Percentiles rank a stretch among this genome's conserved stretches.
These are phyloP conservation scores for Lentinula lateritia DNA, from an alignment of 768 basidiomycete species.

Conservation along the genomic window DNA sequence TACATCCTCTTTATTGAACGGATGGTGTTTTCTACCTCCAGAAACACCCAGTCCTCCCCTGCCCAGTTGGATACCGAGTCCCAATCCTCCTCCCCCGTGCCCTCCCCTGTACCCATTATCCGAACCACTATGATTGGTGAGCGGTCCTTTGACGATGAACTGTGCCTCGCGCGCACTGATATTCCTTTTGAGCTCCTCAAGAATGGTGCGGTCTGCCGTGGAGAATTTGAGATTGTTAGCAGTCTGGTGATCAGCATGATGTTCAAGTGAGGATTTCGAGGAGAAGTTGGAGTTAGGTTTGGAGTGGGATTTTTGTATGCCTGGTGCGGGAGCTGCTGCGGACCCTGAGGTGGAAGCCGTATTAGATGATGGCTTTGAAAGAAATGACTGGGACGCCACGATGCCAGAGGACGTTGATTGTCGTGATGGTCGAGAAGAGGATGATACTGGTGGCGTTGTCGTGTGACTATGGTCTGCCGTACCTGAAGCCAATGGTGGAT, in stretches of 20 bases:
- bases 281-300: slow-evolving; percentile 6
- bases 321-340: background rate
- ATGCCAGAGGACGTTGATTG: background rate
- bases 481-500: background rate
- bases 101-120: slow-evolving; percentile 17
- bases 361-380: background rate
- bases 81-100: slow-evolving; percentile 10
- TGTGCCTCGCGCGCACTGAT: slow-evolving; percentile 49
- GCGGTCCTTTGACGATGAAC: slow-evolving; percentile 45
- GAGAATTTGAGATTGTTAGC: slow-evolving; percentile 38
- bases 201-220: slow-evolving; percentile 56
- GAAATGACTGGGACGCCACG: background rate
- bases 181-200: slow-evolving; percentile 49
- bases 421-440: background rate
- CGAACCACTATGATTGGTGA: slow-evolving; percentile 8
- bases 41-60: slow-evolving; percentile 8
- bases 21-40: slow-evolving; percentile 51
- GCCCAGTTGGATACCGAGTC: background rate
- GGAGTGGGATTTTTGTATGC: background rate
- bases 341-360: background rate
- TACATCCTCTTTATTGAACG: slow-evolving; percentile 41
- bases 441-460: background rate
- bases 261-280: background rate
- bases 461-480: background rate
- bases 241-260: background rate